Evolutionary conservation across 306 rosid species (phyloP).

Genomic region (Calophaca sinica): DNA sequence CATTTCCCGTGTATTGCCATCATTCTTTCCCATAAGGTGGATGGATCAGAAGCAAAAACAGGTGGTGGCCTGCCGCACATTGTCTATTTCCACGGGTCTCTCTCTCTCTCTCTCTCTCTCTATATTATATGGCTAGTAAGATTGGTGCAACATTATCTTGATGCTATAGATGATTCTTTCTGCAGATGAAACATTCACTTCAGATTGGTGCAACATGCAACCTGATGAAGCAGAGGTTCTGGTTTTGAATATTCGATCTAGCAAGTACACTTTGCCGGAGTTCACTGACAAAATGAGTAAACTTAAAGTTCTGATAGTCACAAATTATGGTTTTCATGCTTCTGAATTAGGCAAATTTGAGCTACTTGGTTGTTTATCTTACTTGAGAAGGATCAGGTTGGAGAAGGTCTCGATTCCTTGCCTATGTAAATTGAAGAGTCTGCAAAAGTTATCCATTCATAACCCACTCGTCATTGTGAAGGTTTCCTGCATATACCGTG

Average conservation of each 20-base stretch:
- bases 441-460: conserved; percentile 47
- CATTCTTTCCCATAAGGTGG: conserved; percentile 54
- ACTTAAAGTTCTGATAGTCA: conserved; percentile 60
- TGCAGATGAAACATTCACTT: conserved; percentile 3
- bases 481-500: too few species aligned
- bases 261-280: conserved; percentile 49
- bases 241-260: conserved; percentile 54
- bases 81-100: conserved; percentile 70
- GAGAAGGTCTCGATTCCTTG: conserved; percentile 50
- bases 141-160: too few species aligned
- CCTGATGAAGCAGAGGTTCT: conserved; percentile 57
- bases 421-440: conserved; percentile 28
- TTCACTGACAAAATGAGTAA: conserved; percentile 51
- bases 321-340: conserved; percentile 49
- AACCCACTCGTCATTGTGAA: too few species aligned
- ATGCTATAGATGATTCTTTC: conserved; percentile 10
- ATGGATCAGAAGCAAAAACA: conserved; percentile 32
- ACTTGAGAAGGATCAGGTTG: conserved; percentile 57
- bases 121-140: not conserved
- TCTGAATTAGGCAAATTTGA: conserved; percentile 50
- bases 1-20: conserved; percentile 52
- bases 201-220: conserved; percentile 51
- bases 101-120: conserved; percentile 6
- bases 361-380: conserved; percentile 37
- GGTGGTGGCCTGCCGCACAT: conserved; percentile 41